Evolutionary conservation across 257 asterid species (phyloP).

Genomic region (Solanum bulbocastanum): DNA sequence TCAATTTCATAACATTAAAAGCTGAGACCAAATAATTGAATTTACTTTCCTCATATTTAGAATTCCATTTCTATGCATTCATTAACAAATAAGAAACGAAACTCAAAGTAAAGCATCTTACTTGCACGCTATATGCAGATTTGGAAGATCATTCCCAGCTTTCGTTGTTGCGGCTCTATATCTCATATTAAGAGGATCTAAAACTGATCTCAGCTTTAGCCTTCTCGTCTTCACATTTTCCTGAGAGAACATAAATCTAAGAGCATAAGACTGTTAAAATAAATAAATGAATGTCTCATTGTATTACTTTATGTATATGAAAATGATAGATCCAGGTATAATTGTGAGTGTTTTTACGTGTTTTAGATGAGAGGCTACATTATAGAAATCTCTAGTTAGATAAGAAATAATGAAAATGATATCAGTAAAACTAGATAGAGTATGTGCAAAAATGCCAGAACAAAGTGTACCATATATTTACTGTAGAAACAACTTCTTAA

Average conservation of each 20-base stretch:
- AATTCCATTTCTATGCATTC: background rate
- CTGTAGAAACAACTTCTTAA: conserved; percentile 57
- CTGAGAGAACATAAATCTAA: conserved; percentile 29
- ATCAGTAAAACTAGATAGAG: background rate
- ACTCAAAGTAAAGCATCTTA: conserved; percentile 24
- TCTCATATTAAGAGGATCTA: conserved; percentile 45
- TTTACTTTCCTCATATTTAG: background rate
- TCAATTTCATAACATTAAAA: background rate
- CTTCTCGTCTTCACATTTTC: conserved; percentile 45
- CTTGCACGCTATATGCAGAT: conserved; percentile 42
- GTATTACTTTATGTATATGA: conserved; percentile 60
- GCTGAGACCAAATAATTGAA: background rate
- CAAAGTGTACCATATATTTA: conserved; percentile 44
- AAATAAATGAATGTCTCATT: background rate
- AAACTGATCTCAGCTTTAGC: conserved; percentile 38
- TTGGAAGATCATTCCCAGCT: conserved; percentile 38
- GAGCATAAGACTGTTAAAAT: background rate
- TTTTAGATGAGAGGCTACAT: conserved; percentile 36
- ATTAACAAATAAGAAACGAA: background rate
- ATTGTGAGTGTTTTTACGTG: conserved; percentile 9
- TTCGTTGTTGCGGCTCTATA: conserved; percentile 22
- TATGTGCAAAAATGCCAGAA: background rate
- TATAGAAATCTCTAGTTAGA: background rate
- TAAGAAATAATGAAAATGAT: conserved; percentile 8
- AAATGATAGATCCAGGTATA: conserved; percentile 76